Percentiles rank a stretch among this genome's conserved stretches.
Conservation (phyloP, 495 filamentous ascomycete species). For the Bathelium albidoporum region DNA sequence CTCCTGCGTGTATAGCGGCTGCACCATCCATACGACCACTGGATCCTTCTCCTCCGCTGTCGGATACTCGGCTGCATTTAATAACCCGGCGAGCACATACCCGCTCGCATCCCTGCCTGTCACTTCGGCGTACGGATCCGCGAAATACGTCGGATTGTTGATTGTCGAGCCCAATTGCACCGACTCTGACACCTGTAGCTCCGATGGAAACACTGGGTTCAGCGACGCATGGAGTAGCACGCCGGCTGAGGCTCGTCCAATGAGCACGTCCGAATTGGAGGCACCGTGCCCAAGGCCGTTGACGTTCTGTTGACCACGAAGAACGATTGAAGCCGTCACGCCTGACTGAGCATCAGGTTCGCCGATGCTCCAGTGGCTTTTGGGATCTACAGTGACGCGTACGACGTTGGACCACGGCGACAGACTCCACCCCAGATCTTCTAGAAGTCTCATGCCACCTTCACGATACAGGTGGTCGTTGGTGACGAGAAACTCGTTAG, state of each 20-base stretch:
- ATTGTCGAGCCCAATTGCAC: conserved; percentile 36
- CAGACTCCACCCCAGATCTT: not conserved
- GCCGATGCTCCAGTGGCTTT: not conserved
- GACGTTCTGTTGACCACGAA: conserved; percentile 37
- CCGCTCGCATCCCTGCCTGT: conserved; percentile 41
- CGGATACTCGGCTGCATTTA: conserved; percentile 26
- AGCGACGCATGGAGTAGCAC: conserved; percentile 27
- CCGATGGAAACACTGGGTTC: conserved; percentile 22
- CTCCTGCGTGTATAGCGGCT: conserved; percentile 26
- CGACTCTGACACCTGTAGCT: conserved; percentile 29
- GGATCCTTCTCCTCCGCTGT: conserved; percentile 31
- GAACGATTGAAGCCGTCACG: conserved; percentile 36
- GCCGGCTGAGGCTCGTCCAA: conserved; percentile 34
- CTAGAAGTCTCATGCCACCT: not conserved
- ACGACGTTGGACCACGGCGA: conserved; percentile 29
- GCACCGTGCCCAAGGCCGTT: conserved; percentile 50
- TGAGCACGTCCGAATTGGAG: conserved; percentile 32
- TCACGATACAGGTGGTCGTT: conserved; percentile 21
- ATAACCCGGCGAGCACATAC: conserved; percentile 43
- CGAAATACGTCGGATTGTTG: conserved; percentile 50
- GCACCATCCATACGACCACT: conserved; percentile 36
- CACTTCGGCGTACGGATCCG: conserved; percentile 34
- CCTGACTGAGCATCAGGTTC: conserved; percentile 21
- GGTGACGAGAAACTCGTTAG: conserved; percentile 20
- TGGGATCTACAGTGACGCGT: conserved; percentile 26